phyloP scores from a whole-genome alignment of 352 stramenopile species.

The Globisporangium perplexum region DNA sequence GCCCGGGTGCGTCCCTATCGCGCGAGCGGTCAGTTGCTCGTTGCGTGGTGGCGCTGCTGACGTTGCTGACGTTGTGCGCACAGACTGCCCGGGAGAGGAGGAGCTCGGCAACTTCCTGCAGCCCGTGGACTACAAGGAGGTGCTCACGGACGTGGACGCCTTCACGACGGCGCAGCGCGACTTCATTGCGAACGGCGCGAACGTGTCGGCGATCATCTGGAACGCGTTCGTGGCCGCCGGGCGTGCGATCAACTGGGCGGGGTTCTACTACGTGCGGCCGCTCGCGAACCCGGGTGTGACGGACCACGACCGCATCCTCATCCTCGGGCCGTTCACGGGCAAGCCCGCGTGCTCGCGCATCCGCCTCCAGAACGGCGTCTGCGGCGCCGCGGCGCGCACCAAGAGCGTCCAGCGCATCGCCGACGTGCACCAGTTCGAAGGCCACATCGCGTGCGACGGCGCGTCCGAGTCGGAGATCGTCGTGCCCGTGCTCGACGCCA shows the following conservation, averaged over 20 bases:
- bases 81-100: conserved; percentile 40
- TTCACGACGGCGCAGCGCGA: conserved; percentile 67
- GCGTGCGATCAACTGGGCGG: conserved; percentile 74
- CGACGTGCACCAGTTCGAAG: conserved; percentile 69
- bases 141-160: conserved; percentile 50
- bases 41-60: too few relatives aligned
- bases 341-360: conserved; percentile 82
- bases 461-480: conserved; percentile 81
- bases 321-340: conserved; percentile 76
- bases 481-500: conserved; percentile 57
- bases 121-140: conserved; percentile 58
- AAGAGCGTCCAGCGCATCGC: conserved; percentile 69
- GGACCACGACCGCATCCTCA: conserved; percentile 53
- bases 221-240: conserved; percentile 58
- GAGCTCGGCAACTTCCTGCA: conserved; percentile 54
- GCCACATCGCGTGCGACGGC: conserved; percentile 79
- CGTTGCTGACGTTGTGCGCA: background rate
- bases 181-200: conserved; percentile 75
- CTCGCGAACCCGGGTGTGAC: conserved; percentile 49
- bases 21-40: too few relatives aligned
- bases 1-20: conserved; percentile 32
- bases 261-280: conserved; percentile 76
- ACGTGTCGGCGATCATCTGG: conserved; percentile 80
- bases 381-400: conserved; percentile 53
- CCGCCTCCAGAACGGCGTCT: conserved; percentile 68